Evolutionary conservation across 352 stramenopile species (phyloP).

Genomic region (Aphanomyces astaci): DNA sequence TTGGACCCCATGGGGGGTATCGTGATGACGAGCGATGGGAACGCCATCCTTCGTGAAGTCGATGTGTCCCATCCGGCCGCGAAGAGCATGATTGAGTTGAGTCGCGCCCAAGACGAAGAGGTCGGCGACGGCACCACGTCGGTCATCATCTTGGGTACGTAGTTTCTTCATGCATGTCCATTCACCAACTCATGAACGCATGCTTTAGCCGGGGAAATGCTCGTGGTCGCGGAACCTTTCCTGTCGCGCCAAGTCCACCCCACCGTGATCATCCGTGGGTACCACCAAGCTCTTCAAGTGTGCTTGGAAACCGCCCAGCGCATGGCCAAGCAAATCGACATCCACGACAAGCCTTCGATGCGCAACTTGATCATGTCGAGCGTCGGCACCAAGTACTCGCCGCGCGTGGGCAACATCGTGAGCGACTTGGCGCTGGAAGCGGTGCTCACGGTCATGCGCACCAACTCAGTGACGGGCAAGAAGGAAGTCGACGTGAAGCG

Average conservation of each 20-base stretch:
- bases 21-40: slow-evolving; percentile 99
- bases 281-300: slow-evolving; percentile 78
- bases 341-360: slow-evolving; percentile 93
- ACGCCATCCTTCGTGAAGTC: slow-evolving; percentile 98
- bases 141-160: slow-evolving; percentile 96
- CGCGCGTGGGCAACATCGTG: slow-evolving; percentile 93
- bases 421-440: slow-evolving; percentile 96
- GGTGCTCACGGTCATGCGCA: slow-evolving; percentile 91
- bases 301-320: slow-evolving; percentile 91
- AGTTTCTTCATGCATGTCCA: not conserved
- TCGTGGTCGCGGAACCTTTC: slow-evolving; percentile 96
- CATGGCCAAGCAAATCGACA: slow-evolving; percentile 89
- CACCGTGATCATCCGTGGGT: slow-evolving; percentile 96
- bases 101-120: slow-evolving; percentile 97
- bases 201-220: slow-evolving; percentile 89
- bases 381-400: slow-evolving; percentile 98
- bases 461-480: slow-evolving; percentile 61
- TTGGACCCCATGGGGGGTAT: slow-evolving; percentile 99
- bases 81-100: slow-evolving; percentile 99
- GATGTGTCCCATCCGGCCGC: slow-evolving; percentile 97
- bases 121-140: slow-evolving; percentile 99
- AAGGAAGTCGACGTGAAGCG: slow-evolving; percentile 99
- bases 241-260: slow-evolving; percentile 96
- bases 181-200: no score
- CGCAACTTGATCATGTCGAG: slow-evolving; percentile 93